Evolutionary conservation across 129 eudicot genomes (phyloP), one percentile per base, ranked within the genome.

Genomic region (Deinandra increscens): DNA sequence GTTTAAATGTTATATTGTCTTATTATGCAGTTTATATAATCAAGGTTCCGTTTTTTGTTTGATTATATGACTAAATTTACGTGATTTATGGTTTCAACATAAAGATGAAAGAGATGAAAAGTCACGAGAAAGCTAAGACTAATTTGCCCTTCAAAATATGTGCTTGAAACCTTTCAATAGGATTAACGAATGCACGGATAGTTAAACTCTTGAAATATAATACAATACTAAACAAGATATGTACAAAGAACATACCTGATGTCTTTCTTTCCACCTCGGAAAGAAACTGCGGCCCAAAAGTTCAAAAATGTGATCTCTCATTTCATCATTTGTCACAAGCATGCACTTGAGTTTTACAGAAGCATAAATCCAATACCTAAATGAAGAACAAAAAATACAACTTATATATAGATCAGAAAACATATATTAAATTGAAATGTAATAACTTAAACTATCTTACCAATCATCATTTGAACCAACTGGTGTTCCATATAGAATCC

Each of bases 251-350:
- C 65, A 60, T 68, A 90, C 97, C 80, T 88, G 98, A 78, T 93
- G 98, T 75, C 95, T 83, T 80, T 89, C 98, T 73, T 89, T 93
- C 98, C 98, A 93, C 84, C 81, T 82, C 59, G 80, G 80, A 75
- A 93, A 89, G 72, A 89, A 84, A 66, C 77, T 83, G 81, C 92
- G 76, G 23, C 98, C 98, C 20, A 93, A 66, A 63, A 93, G 98
- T 75, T 93, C 98, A 83, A 93, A 93, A 66, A 93, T 93, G 72
- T 93, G 98, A 78, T 93, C 98, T 55, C 98, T 86, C 98, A 93
- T 93, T 78, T 93, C 90, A 78, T 93, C 98, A 78, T 93, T 93
- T 19, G 98, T 89, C 81, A 93, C 92, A 76, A 93, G 87, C 80
- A 85, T 78, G 75, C 98, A 89, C 81, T 87, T 87, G 20, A 86